Evolutionary conservation across 164 flowering plant species (phyloP).

Genomic region (Umbellularia californica): DNA sequence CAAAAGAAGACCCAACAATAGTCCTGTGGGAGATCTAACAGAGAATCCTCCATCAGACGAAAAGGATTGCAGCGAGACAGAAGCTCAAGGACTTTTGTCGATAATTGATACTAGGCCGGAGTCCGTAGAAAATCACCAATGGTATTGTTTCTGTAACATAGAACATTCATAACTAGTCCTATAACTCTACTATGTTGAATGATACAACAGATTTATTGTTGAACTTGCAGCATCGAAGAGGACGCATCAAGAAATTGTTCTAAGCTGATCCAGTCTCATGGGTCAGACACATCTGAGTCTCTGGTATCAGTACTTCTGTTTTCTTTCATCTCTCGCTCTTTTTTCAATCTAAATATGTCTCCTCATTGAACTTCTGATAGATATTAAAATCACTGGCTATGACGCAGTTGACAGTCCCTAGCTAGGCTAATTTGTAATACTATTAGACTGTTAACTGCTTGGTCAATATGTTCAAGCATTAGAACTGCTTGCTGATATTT

Average conservation of each 20-base stretch:
- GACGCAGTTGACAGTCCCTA: not conserved
- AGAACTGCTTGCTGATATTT: not conserved
- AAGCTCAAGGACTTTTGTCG: slow-evolving; percentile 18
- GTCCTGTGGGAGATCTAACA: not conserved
- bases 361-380: no score
- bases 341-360: no score
- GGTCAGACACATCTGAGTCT: not conserved
- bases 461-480: not conserved
- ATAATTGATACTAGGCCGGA: slow-evolving; percentile 6
- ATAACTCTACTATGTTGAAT: not conserved
- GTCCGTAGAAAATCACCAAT: not conserved
- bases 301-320: not conserved
- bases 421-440: not conserved
- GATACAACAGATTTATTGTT: not conserved
- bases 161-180: not conserved
- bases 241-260: slow-evolving; percentile 1
- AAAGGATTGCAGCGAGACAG: not conserved
- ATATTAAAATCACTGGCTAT: not conserved
- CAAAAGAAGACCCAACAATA: slow-evolving; percentile 1
- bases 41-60: not conserved
- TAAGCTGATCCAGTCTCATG: not conserved
- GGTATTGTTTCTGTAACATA: not conserved
- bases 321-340: no score
- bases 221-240: not conserved
- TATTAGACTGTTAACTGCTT: not conserved